These are phyloP conservation scores for Candida nitratophila DNA, from an alignment of 805 yeast genomes.

Conservation along the genomic window DNA sequence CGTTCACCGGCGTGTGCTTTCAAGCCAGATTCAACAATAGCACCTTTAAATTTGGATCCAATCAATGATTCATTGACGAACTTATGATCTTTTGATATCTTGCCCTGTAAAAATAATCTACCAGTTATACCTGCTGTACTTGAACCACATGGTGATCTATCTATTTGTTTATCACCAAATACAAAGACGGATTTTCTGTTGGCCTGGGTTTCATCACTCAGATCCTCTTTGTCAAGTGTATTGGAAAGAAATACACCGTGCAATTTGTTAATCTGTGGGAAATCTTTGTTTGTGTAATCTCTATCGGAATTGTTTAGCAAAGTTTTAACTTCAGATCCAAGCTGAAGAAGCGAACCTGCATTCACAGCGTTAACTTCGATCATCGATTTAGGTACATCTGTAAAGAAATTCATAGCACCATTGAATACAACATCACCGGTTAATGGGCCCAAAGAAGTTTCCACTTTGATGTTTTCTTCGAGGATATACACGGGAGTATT, in stretches of 20 bases:
- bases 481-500: conserved; percentile 19
- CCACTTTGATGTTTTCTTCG: conserved; percentile 9
- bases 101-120: conserved; percentile 11
- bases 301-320: conserved; percentile 5
- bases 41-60: conserved; percentile 16
- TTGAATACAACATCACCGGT: conserved; percentile 20
- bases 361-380: conserved; percentile 13
- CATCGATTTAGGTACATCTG: conserved; percentile 7
- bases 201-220: conserved; percentile 6
- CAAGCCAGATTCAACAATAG: conserved; percentile 9
- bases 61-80: conserved; percentile 20
- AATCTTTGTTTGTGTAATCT: conserved; percentile 12
- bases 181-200: conserved; percentile 16
- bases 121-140: conserved; percentile 22
- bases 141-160: conserved; percentile 23
- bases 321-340: conserved; percentile 16
- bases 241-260: conserved; percentile 17
- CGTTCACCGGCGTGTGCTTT: conserved; percentile 11
- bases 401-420: conserved; percentile 20
- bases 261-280: conserved; percentile 15
- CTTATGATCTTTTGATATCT: conserved; percentile 1
- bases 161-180: conserved; percentile 19
- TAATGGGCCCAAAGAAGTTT: conserved; percentile 11
- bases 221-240: conserved; percentile 2
- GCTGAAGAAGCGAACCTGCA: conserved; percentile 9